Evolutionary conservation across 495 filamentous ascomycete species (phyloP), one percentile per base, ranked within the genome.

Genomic region (Paragyromitra xinjiangensis): DNA sequence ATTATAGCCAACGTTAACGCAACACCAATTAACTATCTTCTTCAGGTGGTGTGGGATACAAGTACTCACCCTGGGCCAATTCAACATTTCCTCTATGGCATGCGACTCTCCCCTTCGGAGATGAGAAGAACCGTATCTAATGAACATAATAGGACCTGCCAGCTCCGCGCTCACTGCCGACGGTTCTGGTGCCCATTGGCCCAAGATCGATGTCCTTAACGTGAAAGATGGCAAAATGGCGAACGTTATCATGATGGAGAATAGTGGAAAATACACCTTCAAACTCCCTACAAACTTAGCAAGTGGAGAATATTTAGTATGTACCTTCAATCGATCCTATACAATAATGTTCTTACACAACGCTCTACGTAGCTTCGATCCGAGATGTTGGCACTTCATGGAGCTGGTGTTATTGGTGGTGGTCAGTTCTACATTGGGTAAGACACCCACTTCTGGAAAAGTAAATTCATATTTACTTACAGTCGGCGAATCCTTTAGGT

Each of bases 51-150:
- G 0, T 84, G 83, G 83, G 83, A 84, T 40, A 71, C 73, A 1
- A 83, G 82, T 11, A 65, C 67, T 12, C 83, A 84, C 53, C 83
- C 83, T n/a, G 82, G 83, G 5, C 83, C 83, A 22, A 84, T 84
- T 61, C 80, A 80, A n/a, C 83, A 84, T 58, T 82, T 83, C 37
- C 73, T 84, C 8, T 83, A 83, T 59, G 83, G 83, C 12, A 19
- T 42, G 12, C 1, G 45, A 8, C 7, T 51, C 39, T 26, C 34
- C n/a, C 1, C 73, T 80, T 37, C 64, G 79, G 12, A 55, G 3
- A 75, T 73, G 44, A 78, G 72, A 6, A 61, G 73, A 6, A 62
- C 62, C 11, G 55, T 79, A 37, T 73, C 81, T 26, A 81, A 82
- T 29, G 55, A 22, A 34, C 1, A 40, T 64, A 9, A 44, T 26